A percentile compares a stretch with the other conserved stretches of the same genome.
These are phyloP conservation scores for Coriaria nepalensis DNA, from an alignment of 306 rosid species.

Conservation along the genomic window DNA sequence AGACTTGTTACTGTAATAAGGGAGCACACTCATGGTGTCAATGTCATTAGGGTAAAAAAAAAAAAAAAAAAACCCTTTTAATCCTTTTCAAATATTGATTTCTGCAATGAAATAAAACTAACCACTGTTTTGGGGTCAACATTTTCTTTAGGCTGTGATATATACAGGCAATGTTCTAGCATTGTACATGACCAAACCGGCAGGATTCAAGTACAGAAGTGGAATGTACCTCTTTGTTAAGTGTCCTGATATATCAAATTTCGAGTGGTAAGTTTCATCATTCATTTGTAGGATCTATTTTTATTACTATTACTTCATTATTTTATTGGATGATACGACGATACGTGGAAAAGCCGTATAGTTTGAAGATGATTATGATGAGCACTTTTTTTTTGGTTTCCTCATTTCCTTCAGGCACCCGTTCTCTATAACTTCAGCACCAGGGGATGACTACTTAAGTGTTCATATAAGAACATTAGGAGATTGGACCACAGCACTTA, in stretches of 20 bases:
- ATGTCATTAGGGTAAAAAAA: constrained; percentile 32
- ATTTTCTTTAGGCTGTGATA: constrained; percentile 34
- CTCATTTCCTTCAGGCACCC: constrained; percentile 40
- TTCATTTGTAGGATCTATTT: not conserved
- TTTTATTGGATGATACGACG: too few species aligned
- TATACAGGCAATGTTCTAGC: constrained; percentile 62
- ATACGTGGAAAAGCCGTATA: too few species aligned
- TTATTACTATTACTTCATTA: too few species aligned
- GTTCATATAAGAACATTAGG: constrained; percentile 49
- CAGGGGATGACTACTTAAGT: constrained; percentile 59
- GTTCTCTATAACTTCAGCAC: constrained; percentile 68
- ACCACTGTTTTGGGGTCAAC: constrained; percentile 11
- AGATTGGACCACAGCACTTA: constrained; percentile 56
- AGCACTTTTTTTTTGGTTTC: not conserved
- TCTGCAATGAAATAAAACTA: constrained; percentile 6
- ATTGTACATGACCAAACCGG: constrained; percentile 46
- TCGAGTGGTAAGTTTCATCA: constrained; percentile 40
- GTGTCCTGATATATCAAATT: constrained; percentile 48
- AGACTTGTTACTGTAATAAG: constrained; percentile 24
- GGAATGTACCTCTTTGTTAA: constrained; percentile 56
- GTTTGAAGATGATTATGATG: too few species aligned
- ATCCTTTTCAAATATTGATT: not conserved
- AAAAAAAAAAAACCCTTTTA: constrained; percentile 6
- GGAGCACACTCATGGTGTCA: constrained; percentile 25
- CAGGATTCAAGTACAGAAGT: constrained; percentile 46